Evolutionary conservation across 1,284 basidiomycete genomes (phyloP), one percentile per base, ranked within the genome.

Genomic region (Blastosporella zonata): DNA sequence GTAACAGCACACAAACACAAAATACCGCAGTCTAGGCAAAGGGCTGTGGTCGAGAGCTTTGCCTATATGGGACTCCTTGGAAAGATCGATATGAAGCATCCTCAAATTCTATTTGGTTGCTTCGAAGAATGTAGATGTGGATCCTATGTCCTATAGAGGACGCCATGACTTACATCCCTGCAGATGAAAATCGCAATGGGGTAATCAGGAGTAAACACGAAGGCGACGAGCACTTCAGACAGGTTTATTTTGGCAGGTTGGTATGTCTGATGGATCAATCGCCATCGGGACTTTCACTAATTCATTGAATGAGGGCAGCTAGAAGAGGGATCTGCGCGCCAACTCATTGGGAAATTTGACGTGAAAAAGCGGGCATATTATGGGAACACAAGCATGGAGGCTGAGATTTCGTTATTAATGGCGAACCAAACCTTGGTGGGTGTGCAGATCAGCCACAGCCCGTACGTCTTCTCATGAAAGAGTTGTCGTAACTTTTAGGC

Each of bases 311-410:
- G 9, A 35, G 15, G 2, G 31, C 29, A 93, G 91, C 66, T 93
- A 39, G 81, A 76, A 41, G 76, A 86, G 59, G 88, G 90, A 0
- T 75, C 78, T 18, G 90, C 90, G 0, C 79, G 93, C 9, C 62
- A 74, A 1, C 71, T 95, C 23, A 74, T 92, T 39, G 66, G 68
- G 28, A 80, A 71, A 43, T 93, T 92, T 54, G 84, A 94, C 57
- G 87, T 99, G 47, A 98, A 97, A 67, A 92, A 93, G 62, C 80
- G 97, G 6, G 72, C 74, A 12, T 97, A 93, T 64, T 98, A 86
- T 63, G 96, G 97, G 7, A 99, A 97, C 59, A 99, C 97, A 0
- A 92, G 90, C 58, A 99, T 99, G 97, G 95, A 98, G 60, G 84
- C 94, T 1, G 93, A 97, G 63, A 88, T 97, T 55, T 94, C 92